A percentile compares a stretch with the other conserved stretches of the same genome.
These are phyloP conservation scores for Cyclostephanos tholiformis DNA, from an alignment of 108 stramenopile genomes.

Conservation along the genomic window DNA sequence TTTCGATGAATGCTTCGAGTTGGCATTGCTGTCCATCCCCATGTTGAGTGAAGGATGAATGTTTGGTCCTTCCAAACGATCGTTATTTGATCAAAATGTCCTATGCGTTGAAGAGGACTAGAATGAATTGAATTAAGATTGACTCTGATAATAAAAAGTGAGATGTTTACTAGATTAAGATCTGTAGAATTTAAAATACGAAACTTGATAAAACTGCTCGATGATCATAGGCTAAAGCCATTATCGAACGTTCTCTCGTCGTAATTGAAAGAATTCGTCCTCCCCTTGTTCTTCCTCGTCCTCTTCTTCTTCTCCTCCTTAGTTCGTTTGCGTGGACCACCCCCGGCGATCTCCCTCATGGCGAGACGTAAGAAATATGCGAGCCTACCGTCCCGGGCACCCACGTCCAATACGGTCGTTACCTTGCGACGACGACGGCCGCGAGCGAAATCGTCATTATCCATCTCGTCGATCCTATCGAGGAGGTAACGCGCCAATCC, in stretches of 20 bases:
- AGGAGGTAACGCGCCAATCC: conserved; percentile 73
- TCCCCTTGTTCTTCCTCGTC: conserved; percentile 10
- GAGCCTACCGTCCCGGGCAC: conserved; percentile 84
- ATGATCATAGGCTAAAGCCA: too few species aligned
- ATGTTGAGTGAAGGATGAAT: too few species aligned
- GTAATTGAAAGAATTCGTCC: not conserved
- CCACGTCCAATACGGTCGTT: conserved; percentile 75
- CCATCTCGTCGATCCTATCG: conserved; percentile 41
- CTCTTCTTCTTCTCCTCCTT: conserved; percentile 7
- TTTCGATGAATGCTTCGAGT: too few species aligned
- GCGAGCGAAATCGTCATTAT: not conserved
- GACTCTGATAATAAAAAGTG: too few species aligned
- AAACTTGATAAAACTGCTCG: too few species aligned
- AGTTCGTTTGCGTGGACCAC: not conserved
- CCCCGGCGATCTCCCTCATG: conserved; percentile 29
- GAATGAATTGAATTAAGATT: too few species aligned
- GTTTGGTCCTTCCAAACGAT: too few species aligned
- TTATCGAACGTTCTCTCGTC: not conserved
- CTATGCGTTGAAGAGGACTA: too few species aligned
- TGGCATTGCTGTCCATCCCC: too few species aligned
- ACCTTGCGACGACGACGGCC: not conserved
- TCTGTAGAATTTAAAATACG: too few species aligned
- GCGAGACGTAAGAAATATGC: conserved; percentile 61
- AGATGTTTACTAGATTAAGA: too few species aligned
- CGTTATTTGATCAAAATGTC: too few species aligned